phyloP scores from a whole-genome alignment of 106 monocot genomes.

The Acorus calamus region DNA sequence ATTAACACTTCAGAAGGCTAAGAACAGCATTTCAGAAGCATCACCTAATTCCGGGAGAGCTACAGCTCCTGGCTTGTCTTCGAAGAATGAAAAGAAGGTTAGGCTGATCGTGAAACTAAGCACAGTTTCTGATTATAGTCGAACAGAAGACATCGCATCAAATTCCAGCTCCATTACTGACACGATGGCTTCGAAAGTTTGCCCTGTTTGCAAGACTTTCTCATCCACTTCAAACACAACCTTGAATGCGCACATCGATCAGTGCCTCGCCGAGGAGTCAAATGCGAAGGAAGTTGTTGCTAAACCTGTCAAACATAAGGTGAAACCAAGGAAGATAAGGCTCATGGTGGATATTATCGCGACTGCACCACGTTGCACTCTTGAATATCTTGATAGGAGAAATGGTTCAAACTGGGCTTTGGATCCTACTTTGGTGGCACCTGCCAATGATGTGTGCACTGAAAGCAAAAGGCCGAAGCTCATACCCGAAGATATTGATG shows the following conservation, averaged over 20 bases:
- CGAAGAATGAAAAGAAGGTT: conserved; percentile 35
- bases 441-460: background rate
- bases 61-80: background rate
- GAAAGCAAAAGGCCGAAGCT: conserved; percentile 24
- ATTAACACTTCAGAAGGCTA: background rate
- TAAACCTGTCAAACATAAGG: conserved; percentile 22
- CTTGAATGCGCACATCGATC: conserved; percentile 89
- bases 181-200: conserved; percentile 70
- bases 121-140: conserved; percentile 8
- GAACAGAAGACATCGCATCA: conserved; percentile 29
- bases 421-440: conserved; percentile 20
- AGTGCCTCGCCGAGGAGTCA: conserved; percentile 51
- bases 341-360: conserved; percentile 66
- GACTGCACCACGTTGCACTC: conserved; percentile 49
- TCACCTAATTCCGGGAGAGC: conserved; percentile 6
- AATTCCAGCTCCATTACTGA: conserved; percentile 41
- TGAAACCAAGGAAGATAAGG: conserved; percentile 68
- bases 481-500: background rate
- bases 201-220: conserved; percentile 86
- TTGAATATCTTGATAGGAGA: conserved; percentile 80
- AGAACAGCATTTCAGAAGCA: conserved; percentile 11
- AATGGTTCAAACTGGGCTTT: conserved; percentile 75
- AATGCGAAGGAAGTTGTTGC: conserved; percentile 7
- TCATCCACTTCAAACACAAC: conserved; percentile 82
- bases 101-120: conserved; percentile 30